Evolutionary conservation across 2,329 filamentous ascomycete genomes (phyloP).

Genomic region (Clathrospora elynae): DNA sequence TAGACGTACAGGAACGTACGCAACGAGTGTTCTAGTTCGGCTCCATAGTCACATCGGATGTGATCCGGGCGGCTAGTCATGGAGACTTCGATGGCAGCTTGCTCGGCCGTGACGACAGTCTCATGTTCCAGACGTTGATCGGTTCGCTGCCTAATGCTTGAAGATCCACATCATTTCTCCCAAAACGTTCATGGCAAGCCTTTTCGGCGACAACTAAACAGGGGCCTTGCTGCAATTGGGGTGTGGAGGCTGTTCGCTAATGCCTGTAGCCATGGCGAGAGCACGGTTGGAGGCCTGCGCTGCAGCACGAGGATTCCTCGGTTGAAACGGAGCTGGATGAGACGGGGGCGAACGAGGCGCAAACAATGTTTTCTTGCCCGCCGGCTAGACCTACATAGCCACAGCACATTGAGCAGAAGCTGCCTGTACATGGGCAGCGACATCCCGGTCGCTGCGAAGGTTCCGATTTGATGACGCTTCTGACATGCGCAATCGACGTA

Average conservation of each 20-base stretch:
- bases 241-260: conserved; percentile 27
- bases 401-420: conserved; percentile 21
- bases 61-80: conserved; percentile 35
- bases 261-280: conserved; percentile 23
- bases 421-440: conserved; percentile 28
- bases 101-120: conserved; percentile 21
- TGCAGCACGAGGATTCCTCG: conserved; percentile 26
- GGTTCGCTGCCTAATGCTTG: conserved; percentile 18
- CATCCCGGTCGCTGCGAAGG: conserved; percentile 23
- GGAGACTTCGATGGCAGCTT: conserved; percentile 13
- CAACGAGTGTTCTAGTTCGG: conserved; percentile 25
- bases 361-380: conserved; percentile 11
- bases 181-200: conserved; percentile 22
- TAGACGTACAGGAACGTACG: conserved; percentile 18
- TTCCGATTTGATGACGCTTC: conserved; percentile 28
- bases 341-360: conserved; percentile 23
- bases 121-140: conserved; percentile 25
- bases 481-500: conserved; percentile 8
- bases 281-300: conserved; percentile 23
- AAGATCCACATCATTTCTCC: conserved; percentile 20
- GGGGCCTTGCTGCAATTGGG: conserved; percentile 26
- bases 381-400: conserved; percentile 17
- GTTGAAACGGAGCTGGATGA: conserved; percentile 14
- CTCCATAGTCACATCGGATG: conserved; percentile 34
- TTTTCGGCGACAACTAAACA: conserved; percentile 27